phyloP scores from a whole-genome alignment of 1,284 basidiomycete genomes.

The Ustilago vetiveriae region DNA sequence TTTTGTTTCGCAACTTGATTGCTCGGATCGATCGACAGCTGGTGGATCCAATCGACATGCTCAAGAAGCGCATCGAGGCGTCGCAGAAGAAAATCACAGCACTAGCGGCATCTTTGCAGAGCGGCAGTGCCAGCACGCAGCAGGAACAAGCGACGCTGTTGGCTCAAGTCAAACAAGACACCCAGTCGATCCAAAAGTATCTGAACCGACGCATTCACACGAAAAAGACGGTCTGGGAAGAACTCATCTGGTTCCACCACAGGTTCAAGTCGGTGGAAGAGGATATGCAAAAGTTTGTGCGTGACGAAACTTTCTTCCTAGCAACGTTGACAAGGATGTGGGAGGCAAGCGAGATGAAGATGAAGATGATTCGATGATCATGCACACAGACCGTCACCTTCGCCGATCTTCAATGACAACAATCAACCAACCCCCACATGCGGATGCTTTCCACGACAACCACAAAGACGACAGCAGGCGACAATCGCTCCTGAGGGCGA shows the following conservation, averaged over 20 bases:
- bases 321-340: slow-evolving; percentile 23
- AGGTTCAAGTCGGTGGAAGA: slow-evolving; percentile 39
- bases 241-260: slow-evolving; percentile 46
- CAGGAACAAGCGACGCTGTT: slow-evolving; percentile 41
- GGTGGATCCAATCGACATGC: slow-evolving; percentile 41
- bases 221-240: slow-evolving; percentile 47
- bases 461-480: no score
- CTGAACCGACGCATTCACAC: slow-evolving; percentile 39
- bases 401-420: neutral
- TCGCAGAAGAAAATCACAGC: slow-evolving; percentile 31
- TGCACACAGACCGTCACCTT: neutral
- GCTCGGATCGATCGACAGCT: slow-evolving; percentile 39
- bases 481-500: no score
- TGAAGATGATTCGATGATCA: slow-evolving; percentile 42
- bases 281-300: slow-evolving; percentile 27
- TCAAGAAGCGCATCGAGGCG: slow-evolving; percentile 44
- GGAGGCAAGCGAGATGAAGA: slow-evolving; percentile 44
- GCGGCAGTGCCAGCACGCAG: slow-evolving; percentile 12
- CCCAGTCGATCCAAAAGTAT: slow-evolving; percentile 36
- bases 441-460: no score
- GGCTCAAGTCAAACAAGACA: slow-evolving; percentile 35
- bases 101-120: slow-evolving; percentile 8
- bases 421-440: no score
- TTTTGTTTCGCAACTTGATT: slow-evolving; percentile 44
- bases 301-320: slow-evolving; percentile 30